These are phyloP conservation scores for Aspergillus fructus DNA, from an alignment of 2,329 filamentous ascomycete genomes.

Conservation along the genomic window DNA sequence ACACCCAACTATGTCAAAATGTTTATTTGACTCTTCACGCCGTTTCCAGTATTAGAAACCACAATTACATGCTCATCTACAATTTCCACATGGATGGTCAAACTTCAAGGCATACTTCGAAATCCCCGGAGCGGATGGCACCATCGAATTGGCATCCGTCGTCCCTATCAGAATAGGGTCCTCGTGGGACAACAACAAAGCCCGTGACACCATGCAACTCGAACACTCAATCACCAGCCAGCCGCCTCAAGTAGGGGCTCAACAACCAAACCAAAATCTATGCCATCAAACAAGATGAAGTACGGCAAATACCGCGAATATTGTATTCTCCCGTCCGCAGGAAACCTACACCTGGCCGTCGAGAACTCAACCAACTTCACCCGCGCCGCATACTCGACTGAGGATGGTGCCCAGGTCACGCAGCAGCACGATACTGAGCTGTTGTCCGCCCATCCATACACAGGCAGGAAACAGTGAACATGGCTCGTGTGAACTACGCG, in stretches of 20 bases:
- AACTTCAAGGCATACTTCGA: no score
- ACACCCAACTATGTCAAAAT: no score
- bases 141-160: no score
- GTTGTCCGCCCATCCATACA: constrained; percentile 7
- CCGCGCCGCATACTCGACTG: constrained; percentile 13
- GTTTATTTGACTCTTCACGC: no score
- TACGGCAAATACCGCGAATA: constrained; percentile 16
- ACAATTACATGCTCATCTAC: no score
- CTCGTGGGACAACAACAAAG: no score
- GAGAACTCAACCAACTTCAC: constrained; percentile 11
- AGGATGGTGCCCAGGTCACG: constrained; percentile 14
- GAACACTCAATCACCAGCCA: no score
- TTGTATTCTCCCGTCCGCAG: constrained; percentile 7
- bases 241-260: not conserved
- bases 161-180: no score
- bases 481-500: constrained; percentile 10
- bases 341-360: constrained; percentile 11
- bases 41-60: no score
- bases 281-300: constrained; percentile 14
- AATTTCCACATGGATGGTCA: no score
- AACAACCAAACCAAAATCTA: constrained; percentile 13
- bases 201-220: no score
- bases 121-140: no score
- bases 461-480: constrained; percentile 7
- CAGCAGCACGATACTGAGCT: constrained; percentile 11